These are phyloP conservation scores for Oxyria digyna DNA, from an alignment of 148 eudicot genomes.

Conservation along the genomic window DNA sequence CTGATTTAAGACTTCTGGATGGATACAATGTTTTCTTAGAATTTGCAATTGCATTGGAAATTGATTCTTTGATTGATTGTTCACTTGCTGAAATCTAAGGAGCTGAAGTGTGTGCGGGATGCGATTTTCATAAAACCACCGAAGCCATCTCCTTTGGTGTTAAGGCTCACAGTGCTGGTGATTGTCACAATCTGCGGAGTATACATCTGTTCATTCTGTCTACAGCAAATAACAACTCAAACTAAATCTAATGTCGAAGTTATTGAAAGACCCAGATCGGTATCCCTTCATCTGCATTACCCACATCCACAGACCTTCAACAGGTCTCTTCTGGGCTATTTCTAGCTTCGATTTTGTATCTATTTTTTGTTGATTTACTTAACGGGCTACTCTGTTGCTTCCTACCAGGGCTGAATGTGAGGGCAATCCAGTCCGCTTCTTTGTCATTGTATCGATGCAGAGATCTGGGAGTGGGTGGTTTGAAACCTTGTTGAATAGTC, in stretches of 20 bases:
- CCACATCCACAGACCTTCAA: constrained; percentile 66
- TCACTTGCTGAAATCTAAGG: constrained; percentile 11
- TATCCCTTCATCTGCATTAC: constrained; percentile 42
- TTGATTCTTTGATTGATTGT: neutral
- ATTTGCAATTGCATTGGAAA: neutral
- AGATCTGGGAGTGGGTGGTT: constrained; percentile 99
- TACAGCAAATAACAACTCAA: constrained; percentile 41
- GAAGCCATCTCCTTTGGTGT: constrained; percentile 49
- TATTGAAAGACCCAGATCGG: constrained; percentile 24
- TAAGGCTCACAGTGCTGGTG: constrained; percentile 45
- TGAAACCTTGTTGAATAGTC: constrained; percentile 85
- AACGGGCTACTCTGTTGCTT: neutral
- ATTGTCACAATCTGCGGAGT: constrained; percentile 53
- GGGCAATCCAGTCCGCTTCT: constrained; percentile 63
- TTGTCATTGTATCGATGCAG: constrained; percentile 82
- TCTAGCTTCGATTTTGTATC: neutral
- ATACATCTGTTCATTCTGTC: constrained; percentile 66
- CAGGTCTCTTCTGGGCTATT: constrained; percentile 31
- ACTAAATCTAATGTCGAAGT: constrained; percentile 30
- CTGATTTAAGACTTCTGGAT: neutral
- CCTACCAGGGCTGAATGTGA: constrained; percentile 66
- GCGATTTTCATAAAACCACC: constrained; percentile 41
- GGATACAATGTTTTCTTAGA: neutral
- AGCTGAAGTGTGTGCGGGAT: constrained; percentile 31
- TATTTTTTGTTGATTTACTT: neutral